Evolutionary conservation across 2,329 filamentous ascomycete species (phyloP), one percentile per base, ranked within the genome.

Genomic region (Trichothecium roseum): DNA sequence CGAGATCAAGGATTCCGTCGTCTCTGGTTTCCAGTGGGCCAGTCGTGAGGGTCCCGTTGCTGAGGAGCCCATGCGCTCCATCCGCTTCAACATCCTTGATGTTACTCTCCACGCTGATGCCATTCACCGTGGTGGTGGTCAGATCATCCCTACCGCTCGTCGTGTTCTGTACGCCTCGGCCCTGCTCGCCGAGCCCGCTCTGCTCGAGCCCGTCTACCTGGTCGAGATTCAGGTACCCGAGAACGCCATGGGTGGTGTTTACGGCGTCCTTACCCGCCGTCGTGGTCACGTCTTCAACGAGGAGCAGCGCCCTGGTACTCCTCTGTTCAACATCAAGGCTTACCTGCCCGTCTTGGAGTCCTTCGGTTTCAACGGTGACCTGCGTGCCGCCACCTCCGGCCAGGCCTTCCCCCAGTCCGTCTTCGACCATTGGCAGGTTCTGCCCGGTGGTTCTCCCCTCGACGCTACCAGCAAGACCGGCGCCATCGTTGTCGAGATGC

Each of bases 1-100:
- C 74, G 91, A 98, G 84, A 98, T 98, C 81, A 98, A 98, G 84
- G 91, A 98, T 63, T 96, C 89, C 43, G 82, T 96, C 53, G 88
- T 96, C 60, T 96, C 91, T 52, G 91, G 91, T 81, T 98, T 98
- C 87, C 91, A 98, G 71, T 98, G 91, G 91, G 91, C 91, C 51
- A 86, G 85, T 54, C 83, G 89, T 62, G 91, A 98, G 78, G 91
- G 91, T 74, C 91, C 91, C 56, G 69, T 98, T 60, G 88, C 84
- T 53, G 91, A 98, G 72, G 91, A 98, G 80, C 91, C 91, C 55
- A 89, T 98, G 87, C 85, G 91, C 63, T 81, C 81, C 51, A 68
- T 93, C 66, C 86, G 91, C 72, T 98, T 94, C 79, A 98, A 98
- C 82, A 81, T 98, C 65, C 80, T 95, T 62, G 91, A 98, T 84